These are phyloP conservation scores for Neonectria magnoliae DNA, from an alignment of 2,329 filamentous ascomycete species.

Conservation along the genomic window DNA sequence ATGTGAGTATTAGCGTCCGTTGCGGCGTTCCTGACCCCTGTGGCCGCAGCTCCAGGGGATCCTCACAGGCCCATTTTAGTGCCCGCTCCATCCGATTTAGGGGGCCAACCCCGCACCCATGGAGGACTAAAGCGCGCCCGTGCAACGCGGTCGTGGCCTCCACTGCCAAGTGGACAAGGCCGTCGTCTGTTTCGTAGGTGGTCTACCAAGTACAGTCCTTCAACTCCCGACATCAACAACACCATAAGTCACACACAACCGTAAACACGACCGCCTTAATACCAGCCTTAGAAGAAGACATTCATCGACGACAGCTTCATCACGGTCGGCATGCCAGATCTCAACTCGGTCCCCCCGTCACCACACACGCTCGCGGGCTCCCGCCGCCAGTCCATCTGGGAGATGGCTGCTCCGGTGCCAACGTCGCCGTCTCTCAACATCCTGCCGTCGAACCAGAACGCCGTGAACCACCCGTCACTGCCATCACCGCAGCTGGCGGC, in stretches of 20 bases:
- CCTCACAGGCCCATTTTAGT: constrained; percentile 32
- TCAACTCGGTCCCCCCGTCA: constrained; percentile 65
- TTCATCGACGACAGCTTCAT: background rate
- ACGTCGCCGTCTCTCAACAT: constrained; percentile 62
- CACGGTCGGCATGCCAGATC: constrained; percentile 59
- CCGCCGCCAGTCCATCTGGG: constrained; percentile 56
- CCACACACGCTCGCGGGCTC: constrained; percentile 56
- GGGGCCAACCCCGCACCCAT: constrained; percentile 34
- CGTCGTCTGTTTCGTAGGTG: too few relatives aligned
- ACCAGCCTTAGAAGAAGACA: background rate
- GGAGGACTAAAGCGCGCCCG: constrained; percentile 19
- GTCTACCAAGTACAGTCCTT: background rate
- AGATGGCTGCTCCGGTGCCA: constrained; percentile 53
- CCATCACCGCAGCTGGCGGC: constrained; percentile 44
- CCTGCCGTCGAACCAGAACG: constrained; percentile 65
- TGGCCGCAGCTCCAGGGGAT: background rate
- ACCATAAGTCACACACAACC: background rate
- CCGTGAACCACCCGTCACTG: constrained; percentile 55
- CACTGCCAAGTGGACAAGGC: background rate
- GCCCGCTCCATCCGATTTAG: constrained; percentile 30
- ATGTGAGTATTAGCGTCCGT: background rate
- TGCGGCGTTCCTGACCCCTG: background rate
- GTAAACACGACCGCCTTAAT: background rate
- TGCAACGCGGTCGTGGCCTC: constrained; percentile 20
- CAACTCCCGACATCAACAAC: background rate